Percentiles rank a stretch among this genome's conserved stretches.
These are phyloP conservation scores for Arabidopsis suecica DNA, from an alignment of 345 rosid genomes.

Conservation along the genomic window DNA sequence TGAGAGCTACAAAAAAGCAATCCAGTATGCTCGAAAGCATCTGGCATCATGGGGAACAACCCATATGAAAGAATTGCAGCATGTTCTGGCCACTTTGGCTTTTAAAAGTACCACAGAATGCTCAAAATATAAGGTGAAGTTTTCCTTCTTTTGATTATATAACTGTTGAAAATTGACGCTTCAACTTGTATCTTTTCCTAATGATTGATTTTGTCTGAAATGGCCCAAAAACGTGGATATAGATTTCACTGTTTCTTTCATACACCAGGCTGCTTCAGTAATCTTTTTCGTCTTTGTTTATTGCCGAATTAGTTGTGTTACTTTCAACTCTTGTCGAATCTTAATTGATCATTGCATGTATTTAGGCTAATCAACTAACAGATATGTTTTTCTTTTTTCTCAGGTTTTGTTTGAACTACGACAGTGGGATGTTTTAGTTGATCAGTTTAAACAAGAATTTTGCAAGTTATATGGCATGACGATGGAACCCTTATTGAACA, in stretches of 20 bases:
- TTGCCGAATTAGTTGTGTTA: conserved; percentile 11
- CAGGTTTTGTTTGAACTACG: conserved; percentile 85
- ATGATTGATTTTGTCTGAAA: conserved; percentile 4
- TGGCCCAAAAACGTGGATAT: neutral
- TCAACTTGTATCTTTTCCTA: conserved; percentile 21
- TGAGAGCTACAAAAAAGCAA: conserved; percentile 72
- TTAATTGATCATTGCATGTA: neutral
- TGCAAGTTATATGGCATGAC: conserved; percentile 97
- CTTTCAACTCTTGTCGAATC: conserved; percentile 9
- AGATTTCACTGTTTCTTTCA: neutral
- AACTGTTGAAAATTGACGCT: conserved; percentile 7
- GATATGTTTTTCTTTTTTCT: conserved; percentile 18
- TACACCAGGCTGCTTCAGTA: conserved; percentile 18
- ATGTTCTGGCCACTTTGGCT: conserved; percentile 86
- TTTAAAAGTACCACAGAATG: conserved; percentile 79
- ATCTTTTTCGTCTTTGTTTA: neutral
- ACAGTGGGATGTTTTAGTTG: conserved; percentile 94
- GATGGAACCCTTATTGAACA: conserved; percentile 84
- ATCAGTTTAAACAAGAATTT: conserved; percentile 91
- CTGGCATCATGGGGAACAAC: conserved; percentile 90
- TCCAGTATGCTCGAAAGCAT: conserved; percentile 78
- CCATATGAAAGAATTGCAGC: conserved; percentile 85
- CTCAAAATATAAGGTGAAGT: conserved; percentile 76
- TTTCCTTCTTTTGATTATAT: conserved; percentile 19
- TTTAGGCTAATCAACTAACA: conserved; percentile 24